Percentiles rank a stretch among this genome's conserved stretches.
These are phyloP conservation scores for Ilex aquifolium DNA, from an alignment of 257 asterid genomes.

Conservation along the genomic window DNA sequence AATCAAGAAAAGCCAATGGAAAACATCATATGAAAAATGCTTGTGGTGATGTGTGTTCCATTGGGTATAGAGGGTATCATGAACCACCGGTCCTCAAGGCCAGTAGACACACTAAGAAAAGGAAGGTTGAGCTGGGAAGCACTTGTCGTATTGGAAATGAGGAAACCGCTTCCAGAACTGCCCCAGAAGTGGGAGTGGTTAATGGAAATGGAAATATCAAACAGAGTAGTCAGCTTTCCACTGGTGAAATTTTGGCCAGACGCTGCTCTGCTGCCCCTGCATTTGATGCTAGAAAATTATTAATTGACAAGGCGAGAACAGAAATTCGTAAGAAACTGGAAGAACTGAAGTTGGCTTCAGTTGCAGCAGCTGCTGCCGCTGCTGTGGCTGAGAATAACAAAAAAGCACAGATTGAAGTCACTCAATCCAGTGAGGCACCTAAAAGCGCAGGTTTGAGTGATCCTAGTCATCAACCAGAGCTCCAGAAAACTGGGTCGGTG, in stretches of 20 bases:
- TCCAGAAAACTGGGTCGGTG: constrained; percentile 51
- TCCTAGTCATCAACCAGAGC: constrained; percentile 37
- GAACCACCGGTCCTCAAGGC: constrained; percentile 49
- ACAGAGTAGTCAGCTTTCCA: constrained; percentile 34
- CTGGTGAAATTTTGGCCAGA: constrained; percentile 39
- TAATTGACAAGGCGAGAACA: constrained; percentile 65
- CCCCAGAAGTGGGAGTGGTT: constrained; percentile 29
- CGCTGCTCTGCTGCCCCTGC: constrained; percentile 51
- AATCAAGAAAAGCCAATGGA: constrained; percentile 42
- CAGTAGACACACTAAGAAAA: constrained; percentile 84
- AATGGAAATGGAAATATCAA: constrained; percentile 40
- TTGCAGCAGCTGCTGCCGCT: constrained; percentile 26
- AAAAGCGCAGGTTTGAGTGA: constrained; percentile 18
- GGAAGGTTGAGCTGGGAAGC: constrained; percentile 45
- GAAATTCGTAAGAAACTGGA: constrained; percentile 54
- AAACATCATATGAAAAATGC: constrained; percentile 32
- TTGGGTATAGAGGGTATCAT: constrained; percentile 27
- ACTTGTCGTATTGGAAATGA: constrained; percentile 26
- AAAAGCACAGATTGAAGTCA: constrained; percentile 37
- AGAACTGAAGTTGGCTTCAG: constrained; percentile 46
- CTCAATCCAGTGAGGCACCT: constrained; percentile 23
- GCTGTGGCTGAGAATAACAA: constrained; percentile 44
- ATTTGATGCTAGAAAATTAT: constrained; percentile 61
- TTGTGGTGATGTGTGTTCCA: constrained; percentile 27
- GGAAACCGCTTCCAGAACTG: constrained; percentile 26